Evolutionary conservation across 2,329 filamentous ascomycete genomes (phyloP), one percentile per base, ranked within the genome.

Genomic region (Madurella mycetomatis): DNA sequence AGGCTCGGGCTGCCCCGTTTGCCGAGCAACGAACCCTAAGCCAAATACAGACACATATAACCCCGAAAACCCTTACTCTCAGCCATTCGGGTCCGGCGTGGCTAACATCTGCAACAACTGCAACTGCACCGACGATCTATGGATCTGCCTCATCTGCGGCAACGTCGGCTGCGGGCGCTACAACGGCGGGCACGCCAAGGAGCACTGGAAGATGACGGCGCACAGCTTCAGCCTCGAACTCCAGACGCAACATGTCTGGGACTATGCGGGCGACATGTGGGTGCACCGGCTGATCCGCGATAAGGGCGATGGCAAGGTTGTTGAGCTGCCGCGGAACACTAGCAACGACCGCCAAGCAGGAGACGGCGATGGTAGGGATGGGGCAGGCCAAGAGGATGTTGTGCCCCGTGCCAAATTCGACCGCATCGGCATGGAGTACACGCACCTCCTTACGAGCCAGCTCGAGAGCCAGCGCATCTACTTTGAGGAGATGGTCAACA

Each of bases 151-250:
- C 4, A 91, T 96, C 57, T 97, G 92, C 66, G 92, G 92, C 41
- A 89, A 88, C 62, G 86, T 96, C 25, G 94, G 94, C 1, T 99
- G 94, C 67, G 94, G 94, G 1, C 84, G 94, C 31, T 99, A 99
- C 69, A 95, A 96, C 69, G 85, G 87, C 30, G 94, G 91, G 0
- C 92, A 97, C 65, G 92, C 92, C 34, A 96, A 95, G 69, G 87
- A 89, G 12, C 92, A 96, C 71, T 96, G 90, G 83, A 91, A 95
- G 71, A 82, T 89, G 52, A 95, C 90, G 2, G 84, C 85, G 4
- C 94, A 99, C 70, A 88, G 88, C 59, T 99, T 96, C 67, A 88
- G 91, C 25, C 88, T 99, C 69, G 94, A 99, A 68, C 83, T 97
- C 39, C 85, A 87, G 58, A 95, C 91, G 0, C 92, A 99, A 69